Evolutionary conservation across 352 stramenopile genomes (phyloP), one percentile per base, ranked within the genome.

Genomic region (Globisporangium paddicum): DNA sequence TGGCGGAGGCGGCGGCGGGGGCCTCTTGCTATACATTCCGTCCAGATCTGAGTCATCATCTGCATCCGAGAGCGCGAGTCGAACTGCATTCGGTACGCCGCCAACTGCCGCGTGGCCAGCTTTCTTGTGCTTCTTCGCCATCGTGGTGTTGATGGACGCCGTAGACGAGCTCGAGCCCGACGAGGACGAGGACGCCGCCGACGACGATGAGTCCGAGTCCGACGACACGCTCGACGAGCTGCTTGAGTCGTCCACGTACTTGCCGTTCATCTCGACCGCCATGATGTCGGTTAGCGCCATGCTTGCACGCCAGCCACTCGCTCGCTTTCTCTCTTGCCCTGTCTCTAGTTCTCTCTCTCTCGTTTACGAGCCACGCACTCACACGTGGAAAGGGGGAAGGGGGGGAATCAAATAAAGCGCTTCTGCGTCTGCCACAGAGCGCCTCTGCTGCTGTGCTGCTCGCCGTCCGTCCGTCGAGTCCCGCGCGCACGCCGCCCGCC

Each of bases 251-350:
- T 72, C 63, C 61, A 87, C 73, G 62, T 90, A 90, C 62, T 92
- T 89, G 54, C 72, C 73, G 62, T 77, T 80, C 66, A 79, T 80
- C 55, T 80, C 79, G 67, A 89, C 75, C 47, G 79, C 75, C 75
- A 91, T 87, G 52, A 91, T 76, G 66, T 91, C 82, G 4, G 62
- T 71, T 21, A 89, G 69, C 74, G 82, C 75, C 82, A 92, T 92
- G 8, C n/a, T 53, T 47, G 47, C 10, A 16, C 47, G 41, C 47
- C 47, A 54, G 28, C 41, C 47, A 37, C n/a, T 53, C 28, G 6
- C 26, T 38, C 26, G 11, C n/a, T 19, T 8, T 47, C 19, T 26
- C 16, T 21, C 28, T 13, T n/a, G 35, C 26, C 26, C 26, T 34
- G 3, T 53, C 18, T 52, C n/a, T n/a, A n/a, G n/a, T n/a, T n/a